phyloP scores from a whole-genome alignment of 2,329 filamentous ascomycete species.

The Alternaria gansuensis region DNA sequence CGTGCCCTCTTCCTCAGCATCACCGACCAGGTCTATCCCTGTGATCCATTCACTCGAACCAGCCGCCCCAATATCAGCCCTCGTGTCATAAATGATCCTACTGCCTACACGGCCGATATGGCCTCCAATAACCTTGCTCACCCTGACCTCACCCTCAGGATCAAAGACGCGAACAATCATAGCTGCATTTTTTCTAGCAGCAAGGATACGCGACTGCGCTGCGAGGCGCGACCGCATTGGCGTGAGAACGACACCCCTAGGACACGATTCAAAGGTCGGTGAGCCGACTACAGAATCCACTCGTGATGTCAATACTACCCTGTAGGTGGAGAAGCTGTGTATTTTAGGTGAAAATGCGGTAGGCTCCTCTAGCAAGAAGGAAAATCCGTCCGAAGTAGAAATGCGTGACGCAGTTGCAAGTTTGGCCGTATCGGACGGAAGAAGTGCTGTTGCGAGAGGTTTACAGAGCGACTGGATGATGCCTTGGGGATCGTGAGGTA shows the following conservation, averaged over 20 bases:
- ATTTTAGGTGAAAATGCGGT: not conserved
- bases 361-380: slow-evolving; percentile 7
- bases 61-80: slow-evolving; percentile 58
- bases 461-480: slow-evolving; percentile 73
- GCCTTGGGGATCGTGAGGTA: slow-evolving; percentile 74
- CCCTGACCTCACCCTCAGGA: slow-evolving; percentile 59
- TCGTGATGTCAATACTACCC: slow-evolving; percentile 17
- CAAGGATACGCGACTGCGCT: slow-evolving; percentile 72
- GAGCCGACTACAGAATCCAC: slow-evolving; percentile 35
- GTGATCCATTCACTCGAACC: slow-evolving; percentile 39
- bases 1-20: slow-evolving; percentile 19
- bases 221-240: slow-evolving; percentile 68
- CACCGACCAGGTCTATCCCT: slow-evolving; percentile 35
- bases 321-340: slow-evolving; percentile 5
- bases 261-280: slow-evolving; percentile 17
- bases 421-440: slow-evolving; percentile 50
- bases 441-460: slow-evolving; percentile 65
- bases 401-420: slow-evolving; percentile 22
- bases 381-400: slow-evolving; percentile 1
- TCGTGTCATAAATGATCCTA: slow-evolving; percentile 67
- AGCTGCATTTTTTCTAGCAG: slow-evolving; percentile 62
- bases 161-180: slow-evolving; percentile 67
- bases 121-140: slow-evolving; percentile 65
- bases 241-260: slow-evolving; percentile 32
- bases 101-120: slow-evolving; percentile 70